Base-by-base conservation (phyloP, 1,139 yeast genomes). In the Nadsonia starkeyi-henricii region DNA sequence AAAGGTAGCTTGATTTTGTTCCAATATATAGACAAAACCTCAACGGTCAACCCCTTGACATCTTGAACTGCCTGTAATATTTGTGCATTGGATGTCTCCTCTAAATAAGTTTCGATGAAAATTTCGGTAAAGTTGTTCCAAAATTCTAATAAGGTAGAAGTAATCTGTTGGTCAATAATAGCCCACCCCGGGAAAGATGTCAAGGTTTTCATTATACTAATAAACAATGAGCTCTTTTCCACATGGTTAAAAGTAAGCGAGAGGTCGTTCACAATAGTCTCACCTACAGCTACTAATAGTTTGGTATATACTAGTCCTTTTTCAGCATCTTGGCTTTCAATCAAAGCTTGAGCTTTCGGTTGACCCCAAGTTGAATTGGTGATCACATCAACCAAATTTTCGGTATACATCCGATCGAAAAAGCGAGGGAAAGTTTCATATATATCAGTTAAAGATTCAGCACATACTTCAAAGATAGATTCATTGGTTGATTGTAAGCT, bases 1-100 rank as follows among this genome's bases (percentile, higher is more conserved):
- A 68, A 65, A 1, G 68, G 66, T 2, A 77, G 57, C 50, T 72
- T 77, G 7, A 75, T 68, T 55, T 84, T 83, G 8, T 64, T 61
- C 83, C 89, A 85, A 60, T 81, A 84, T 0, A 76, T 67, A 4
- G 39, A 33, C 17, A 33, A 3, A 13, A 33, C 12, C 17, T 33
- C 39, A 13, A 33, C 4, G 17, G 17, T 15, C 17, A 33, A 15
- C 15, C 39, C 39, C 17, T 33, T 33, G 4, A 33, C 39, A 15
- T 33, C 39, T 13, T 12, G 17, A n/a, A 33, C 39, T 4, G 39
- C 39, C 15, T 33, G 15, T 4, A 33, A 13, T 33, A 33, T 33
- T 15, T 12, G 17, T 8, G 39, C 17, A 33, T 33, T n/a, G 12
- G 15, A 13, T 13, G 15, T 33, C 17, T 33, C 39, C 17, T 33